Conservation (phyloP, 331 rosid species). For the Ulmus americana region DNA sequence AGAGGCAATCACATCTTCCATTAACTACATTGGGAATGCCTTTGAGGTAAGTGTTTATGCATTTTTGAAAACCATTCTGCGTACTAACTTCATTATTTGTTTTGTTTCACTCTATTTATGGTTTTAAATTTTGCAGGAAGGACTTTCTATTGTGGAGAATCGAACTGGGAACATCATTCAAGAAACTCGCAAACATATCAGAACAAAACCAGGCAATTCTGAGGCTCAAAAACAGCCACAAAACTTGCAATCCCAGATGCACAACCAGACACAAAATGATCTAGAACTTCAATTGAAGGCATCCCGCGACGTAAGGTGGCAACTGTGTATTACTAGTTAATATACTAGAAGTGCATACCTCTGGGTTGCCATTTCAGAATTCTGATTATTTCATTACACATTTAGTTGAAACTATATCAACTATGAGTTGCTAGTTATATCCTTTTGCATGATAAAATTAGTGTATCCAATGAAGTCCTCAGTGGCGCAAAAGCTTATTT, state of each 20-base stretch:
- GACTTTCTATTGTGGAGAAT: constrained; percentile 66
- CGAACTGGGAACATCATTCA: constrained; percentile 78
- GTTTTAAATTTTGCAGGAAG: constrained; percentile 46
- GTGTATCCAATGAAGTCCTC: not conserved
- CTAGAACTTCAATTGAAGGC: constrained; percentile 96
- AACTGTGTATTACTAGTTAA: constrained; percentile 65
- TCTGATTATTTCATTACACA: not conserved
- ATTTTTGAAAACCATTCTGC: not conserved
- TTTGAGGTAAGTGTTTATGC: constrained; percentile 59
- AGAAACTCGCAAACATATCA: constrained; percentile 90
- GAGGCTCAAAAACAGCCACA: constrained; percentile 40
- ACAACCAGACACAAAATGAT: constrained; percentile 55
- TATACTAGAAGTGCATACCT: constrained; percentile 28
- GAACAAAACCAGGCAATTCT: constrained; percentile 51
- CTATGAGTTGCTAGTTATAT: not conserved
- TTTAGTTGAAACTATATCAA: not conserved
- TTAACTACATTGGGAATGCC: constrained; percentile 88
- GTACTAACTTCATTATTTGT: constrained; percentile 17
- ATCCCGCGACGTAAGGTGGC: constrained; percentile 99
- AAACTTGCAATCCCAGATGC: constrained; percentile 43
- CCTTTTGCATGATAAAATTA: not conserved
- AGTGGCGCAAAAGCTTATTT: not conserved
- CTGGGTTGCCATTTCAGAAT: constrained; percentile 1
- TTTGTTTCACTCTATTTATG: constrained; percentile 7
- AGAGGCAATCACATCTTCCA: constrained; percentile 74